Evolutionary conservation across 805 yeast genomes (phyloP), one percentile per base, ranked within the genome.

Genomic region (Peterozyma toletana): DNA sequence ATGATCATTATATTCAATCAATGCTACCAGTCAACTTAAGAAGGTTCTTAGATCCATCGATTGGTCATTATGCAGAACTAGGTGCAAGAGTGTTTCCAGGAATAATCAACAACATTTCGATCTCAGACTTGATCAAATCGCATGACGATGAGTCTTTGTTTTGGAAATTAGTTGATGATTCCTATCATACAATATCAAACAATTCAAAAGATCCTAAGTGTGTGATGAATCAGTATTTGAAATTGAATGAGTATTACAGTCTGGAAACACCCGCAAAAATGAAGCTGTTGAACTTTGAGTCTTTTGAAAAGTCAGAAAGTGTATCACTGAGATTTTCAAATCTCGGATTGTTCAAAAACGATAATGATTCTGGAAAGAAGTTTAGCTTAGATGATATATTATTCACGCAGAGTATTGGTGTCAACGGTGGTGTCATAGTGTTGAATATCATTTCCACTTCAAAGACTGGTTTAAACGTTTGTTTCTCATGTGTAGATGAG

Each of bases 351-450:
- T 33, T 44, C 36, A 39, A 40, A 33, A 39, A 33, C 13, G 15
- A 11, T 14, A 30, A 33, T 13, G 9, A 9, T 15, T 11, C 17
- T 13, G 38, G 39, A 14, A 36, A 29, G 31, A 21, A 7, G 27
- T 40, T 11, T 30, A 21, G 17, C 9, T 18, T 40, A 34, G 36
- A 40, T 15, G 46, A 44, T n/a, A 36, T 44, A 14, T 16, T 44
- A 3, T 44, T 44, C 41, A 40, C 30, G 14, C 46, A 44, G 37
- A 36, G 40, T 29, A 29, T 44, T 11, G 46, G 46, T n/a, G 18
- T 30, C 10, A 37, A 33, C 33, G 46, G 46, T 31, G 46, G 43
- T 15, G 16, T 11, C 3, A 15, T 37, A 10, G 42, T 39, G 2
- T 11, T 39, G 9, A 43, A 43, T 27, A 16, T 39, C 15, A 27